Base-by-base conservation (phyloP, 495 filamentous ascomycete genomes). In the Penicillium longicatenatum region DNA sequence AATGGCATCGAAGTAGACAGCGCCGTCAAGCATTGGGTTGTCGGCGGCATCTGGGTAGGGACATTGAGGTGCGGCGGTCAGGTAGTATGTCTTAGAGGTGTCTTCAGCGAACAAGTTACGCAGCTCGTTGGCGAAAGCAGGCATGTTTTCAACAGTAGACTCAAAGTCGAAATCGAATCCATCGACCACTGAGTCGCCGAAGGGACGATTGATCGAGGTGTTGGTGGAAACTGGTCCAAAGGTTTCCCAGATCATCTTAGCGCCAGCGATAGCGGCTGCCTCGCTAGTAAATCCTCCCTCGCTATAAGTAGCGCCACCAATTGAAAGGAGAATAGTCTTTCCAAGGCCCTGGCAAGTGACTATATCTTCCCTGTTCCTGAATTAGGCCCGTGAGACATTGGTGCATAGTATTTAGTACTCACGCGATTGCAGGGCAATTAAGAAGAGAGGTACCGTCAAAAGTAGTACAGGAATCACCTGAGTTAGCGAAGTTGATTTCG, bases 91-190 rank as follows among this genome's bases (percentile, higher is more conserved):
- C 63, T 81, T 83, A 60, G 73, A 72, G 8, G 45, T 66, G 35
- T 78, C 80, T 4, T 74, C 70, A 50, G 84, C 71, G 72, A 83
- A 83, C 39, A 84, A 70, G 26, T 61, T 45, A 21, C 85, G 81
- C 6, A 90, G 76, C 46, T 77, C 71, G 46, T 76, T 65, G 17
- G 83, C 83, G 59, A 89, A 86, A 4, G 76, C 70, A 2, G 70
- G 79, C 73, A 82, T 84, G 71, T 84, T 58, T 57, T 66, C 43
- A 46, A 75, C 62, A 60, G 70, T 60, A 47, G 74, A 70, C 61
- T 89, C 86, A 39, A 87, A 81, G 67, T 89, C 86, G 55, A 89
- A 81, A 60, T 92, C 89, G 63, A 91, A 91, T 4, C 89, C 89
- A 62, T 92, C 88, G 43, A 91, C 66, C 24, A 80, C 72, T 21